Conservation (phyloP, 768 basidiomycete species). For the Clathrus columnatus region DNA sequence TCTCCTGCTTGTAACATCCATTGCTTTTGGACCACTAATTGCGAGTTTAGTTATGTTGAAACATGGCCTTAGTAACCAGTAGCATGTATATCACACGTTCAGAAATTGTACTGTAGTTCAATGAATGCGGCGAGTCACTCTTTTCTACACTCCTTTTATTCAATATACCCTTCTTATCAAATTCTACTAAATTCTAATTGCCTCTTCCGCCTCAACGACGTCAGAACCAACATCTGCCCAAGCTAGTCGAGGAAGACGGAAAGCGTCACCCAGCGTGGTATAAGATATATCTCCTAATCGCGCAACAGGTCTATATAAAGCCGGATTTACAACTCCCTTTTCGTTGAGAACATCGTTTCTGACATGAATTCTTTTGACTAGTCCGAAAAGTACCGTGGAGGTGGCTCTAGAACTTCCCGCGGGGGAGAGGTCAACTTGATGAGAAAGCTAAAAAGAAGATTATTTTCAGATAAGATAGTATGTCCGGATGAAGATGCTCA, state of each 20-base stretch:
- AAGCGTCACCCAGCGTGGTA: constrained; percentile 15
- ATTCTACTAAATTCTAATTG: neutral
- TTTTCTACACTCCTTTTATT: no score
- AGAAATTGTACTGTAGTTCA: no score
- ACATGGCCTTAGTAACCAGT: no score
- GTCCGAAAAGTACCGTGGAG: constrained; percentile 38
- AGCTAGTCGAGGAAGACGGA: neutral
- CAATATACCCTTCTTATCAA: no score
- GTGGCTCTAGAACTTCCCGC: constrained; percentile 31
- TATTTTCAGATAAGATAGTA: constrained; percentile 4
- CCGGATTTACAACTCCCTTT: constrained; percentile 27
- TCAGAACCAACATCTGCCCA: neutral
- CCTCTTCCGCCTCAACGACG: neutral
- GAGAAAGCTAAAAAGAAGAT: constrained; percentile 33
- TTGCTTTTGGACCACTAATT: no score
- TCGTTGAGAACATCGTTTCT: constrained; percentile 37
- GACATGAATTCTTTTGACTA: constrained; percentile 46
- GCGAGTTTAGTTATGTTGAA: no score
- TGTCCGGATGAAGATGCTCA: constrained; percentile 22
- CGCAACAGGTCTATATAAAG: constrained; percentile 27
- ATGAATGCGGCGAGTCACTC: no score
- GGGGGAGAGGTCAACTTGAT: constrained; percentile 39
- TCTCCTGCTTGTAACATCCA: no score
- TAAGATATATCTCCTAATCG: constrained; percentile 34
- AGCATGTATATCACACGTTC: no score